Evolutionary conservation across 1,284 basidiomycete species (phyloP).

Genomic region (Meripilus lineatus): DNA sequence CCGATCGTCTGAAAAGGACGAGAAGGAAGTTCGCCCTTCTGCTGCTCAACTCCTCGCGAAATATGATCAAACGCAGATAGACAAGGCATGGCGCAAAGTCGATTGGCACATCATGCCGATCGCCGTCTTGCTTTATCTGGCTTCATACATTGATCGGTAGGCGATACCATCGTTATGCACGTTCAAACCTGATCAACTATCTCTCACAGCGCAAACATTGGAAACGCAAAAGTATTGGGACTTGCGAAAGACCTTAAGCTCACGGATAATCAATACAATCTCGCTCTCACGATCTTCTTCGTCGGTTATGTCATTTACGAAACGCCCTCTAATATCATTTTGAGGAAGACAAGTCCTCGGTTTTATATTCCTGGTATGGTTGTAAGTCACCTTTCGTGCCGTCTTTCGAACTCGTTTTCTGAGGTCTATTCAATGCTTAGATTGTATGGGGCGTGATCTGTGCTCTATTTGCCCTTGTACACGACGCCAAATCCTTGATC

Average conservation of each 20-base stretch:
- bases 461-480: constrained; percentile 41
- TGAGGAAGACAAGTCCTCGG: constrained; percentile 31
- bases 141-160: constrained; percentile 28
- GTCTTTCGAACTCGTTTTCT: background rate
- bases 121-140: constrained; percentile 24
- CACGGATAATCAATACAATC: constrained; percentile 47
- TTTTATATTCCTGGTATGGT: constrained; percentile 41
- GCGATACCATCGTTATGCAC: too few relatives aligned
- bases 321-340: constrained; percentile 42
- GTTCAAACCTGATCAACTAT: background rate
- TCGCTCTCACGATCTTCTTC: constrained; percentile 59
- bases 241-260: constrained; percentile 19
- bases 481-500: constrained; percentile 45
- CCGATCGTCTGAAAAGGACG: background rate
- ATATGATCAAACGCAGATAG: constrained; percentile 20
- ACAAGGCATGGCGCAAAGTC: constrained; percentile 26
- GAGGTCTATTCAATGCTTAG: constrained; percentile 13
- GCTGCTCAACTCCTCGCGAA: background rate
- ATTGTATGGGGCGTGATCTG: constrained; percentile 20
- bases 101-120: constrained; percentile 25
- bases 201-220: constrained; percentile 32
- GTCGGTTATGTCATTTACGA: constrained; percentile 67
- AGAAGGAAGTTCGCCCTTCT: background rate
- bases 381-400: constrained; percentile 15
- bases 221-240: constrained; percentile 35